A percentile compares a stretch with the other conserved stretches of the same genome.
phyloP scores from a whole-genome alignment of 768 basidiomycete species.

The Leccinum olivaceopallidum region DNA sequence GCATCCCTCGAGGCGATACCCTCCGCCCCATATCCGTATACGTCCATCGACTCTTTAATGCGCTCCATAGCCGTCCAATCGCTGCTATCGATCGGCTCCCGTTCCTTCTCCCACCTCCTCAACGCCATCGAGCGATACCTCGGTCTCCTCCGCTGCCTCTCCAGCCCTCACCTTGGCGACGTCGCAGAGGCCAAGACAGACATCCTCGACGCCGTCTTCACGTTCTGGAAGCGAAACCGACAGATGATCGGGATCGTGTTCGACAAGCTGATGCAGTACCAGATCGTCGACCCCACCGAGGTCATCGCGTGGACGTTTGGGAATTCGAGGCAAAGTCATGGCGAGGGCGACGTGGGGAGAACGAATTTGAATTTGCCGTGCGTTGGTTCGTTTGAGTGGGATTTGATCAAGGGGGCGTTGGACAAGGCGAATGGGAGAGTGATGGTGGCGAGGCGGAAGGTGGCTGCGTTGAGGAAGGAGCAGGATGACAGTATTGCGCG shows the following conservation, averaged over 20 bases:
- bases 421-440: constrained; percentile 93
- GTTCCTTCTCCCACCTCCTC: constrained; percentile 96
- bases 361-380: constrained; percentile 34
- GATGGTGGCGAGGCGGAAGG: constrained; percentile 70
- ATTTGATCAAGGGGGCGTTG: constrained; percentile 75
- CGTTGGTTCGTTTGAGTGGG: constrained; percentile 77
- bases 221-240: constrained; percentile 82
- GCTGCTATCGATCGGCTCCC: constrained; percentile 86
- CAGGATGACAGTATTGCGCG: constrained; percentile 84
- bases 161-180: constrained; percentile 35
- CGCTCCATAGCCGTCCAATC: constrained; percentile 86
- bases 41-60: constrained; percentile 65
- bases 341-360: constrained; percentile 38
- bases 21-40: constrained; percentile 48
- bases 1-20: constrained; percentile 56
- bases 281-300: constrained; percentile 92
- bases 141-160: constrained; percentile 65
- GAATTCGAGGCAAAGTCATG: constrained; percentile 41
- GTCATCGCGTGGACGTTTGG: constrained; percentile 85
- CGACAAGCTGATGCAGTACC: constrained; percentile 98
- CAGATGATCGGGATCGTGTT: constrained; percentile 93
- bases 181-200: constrained; percentile 63
- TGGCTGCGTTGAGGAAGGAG: constrained; percentile 76
- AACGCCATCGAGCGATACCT: constrained; percentile 97
- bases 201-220: constrained; percentile 66